These are phyloP conservation scores for Starmerella tilneyi DNA, from an alignment of 805 yeast species.

Conservation along the genomic window DNA sequence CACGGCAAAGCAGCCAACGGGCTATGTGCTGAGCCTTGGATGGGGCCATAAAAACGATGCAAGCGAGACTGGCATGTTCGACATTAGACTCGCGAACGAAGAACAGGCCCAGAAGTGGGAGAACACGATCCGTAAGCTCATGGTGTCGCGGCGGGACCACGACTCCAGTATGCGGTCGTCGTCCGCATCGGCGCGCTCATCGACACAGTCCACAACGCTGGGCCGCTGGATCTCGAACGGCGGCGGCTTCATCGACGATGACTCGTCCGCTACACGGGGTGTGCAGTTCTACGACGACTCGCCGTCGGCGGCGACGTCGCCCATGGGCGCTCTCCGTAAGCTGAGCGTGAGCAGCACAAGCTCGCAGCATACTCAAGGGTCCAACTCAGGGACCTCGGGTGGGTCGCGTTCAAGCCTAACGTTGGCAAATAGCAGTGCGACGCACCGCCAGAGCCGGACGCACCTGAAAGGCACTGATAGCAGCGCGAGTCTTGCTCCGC, in stretches of 20 bases:
- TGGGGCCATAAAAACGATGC: conserved; percentile 44
- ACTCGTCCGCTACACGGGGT: conserved; percentile 13
- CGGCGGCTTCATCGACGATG: conserved; percentile 14
- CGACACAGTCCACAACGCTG: conserved; percentile 10
- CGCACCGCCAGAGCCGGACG: conserved; percentile 7
- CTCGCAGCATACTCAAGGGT: conserved; percentile 17
- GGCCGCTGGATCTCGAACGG: conserved; percentile 11
- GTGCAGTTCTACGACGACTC: conserved; percentile 19
- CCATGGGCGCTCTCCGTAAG: conserved; percentile 22
- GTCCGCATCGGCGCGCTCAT: conserved; percentile 6
- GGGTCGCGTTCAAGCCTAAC: conserved; percentile 9
- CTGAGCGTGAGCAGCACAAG: conserved; percentile 18
- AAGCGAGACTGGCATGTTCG: conserved; percentile 75
- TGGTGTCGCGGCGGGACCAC: conserved; percentile 2
- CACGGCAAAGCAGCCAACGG: conserved; percentile 26
- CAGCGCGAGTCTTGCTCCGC: conserved; percentile 11
- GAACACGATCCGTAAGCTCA: conserved; percentile 25
- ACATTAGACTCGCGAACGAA: conserved; percentile 71
- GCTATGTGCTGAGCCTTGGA: conserved; percentile 27
- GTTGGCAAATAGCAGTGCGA: background rate
- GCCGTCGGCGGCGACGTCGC: conserved; percentile 10
- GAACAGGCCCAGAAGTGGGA: conserved; percentile 80
- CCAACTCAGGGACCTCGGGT: conserved; percentile 9
- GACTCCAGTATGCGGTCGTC: background rate
- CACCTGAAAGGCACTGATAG: conserved; percentile 10